Percentiles rank a stretch among this genome's conserved stretches.
These are phyloP conservation scores for Westerdykella aurantiaca DNA, from an alignment of 2,329 filamentous ascomycete genomes.

Conservation along the genomic window DNA sequence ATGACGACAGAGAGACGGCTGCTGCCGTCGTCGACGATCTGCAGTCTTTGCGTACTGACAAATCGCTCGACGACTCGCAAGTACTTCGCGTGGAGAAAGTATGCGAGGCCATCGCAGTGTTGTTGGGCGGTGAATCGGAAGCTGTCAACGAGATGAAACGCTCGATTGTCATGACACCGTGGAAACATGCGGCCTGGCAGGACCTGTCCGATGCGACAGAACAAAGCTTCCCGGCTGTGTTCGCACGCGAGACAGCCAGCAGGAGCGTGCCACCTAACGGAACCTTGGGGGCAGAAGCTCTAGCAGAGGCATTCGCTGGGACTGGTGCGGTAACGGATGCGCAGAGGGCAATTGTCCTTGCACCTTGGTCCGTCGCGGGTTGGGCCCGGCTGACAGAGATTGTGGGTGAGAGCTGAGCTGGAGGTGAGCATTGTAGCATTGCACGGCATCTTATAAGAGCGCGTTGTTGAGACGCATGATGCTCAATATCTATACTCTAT, in stretches of 20 bases:
- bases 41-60: slow-evolving; percentile 62
- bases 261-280: slow-evolving; percentile 70
- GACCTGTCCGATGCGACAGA: slow-evolving; percentile 57
- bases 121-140: slow-evolving; percentile 45
- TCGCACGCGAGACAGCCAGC: slow-evolving; percentile 74
- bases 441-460: too few relatives aligned
- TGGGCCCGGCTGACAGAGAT: slow-evolving; percentile 55
- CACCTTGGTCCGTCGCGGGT: slow-evolving; percentile 66
- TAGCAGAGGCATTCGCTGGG: slow-evolving; percentile 68
- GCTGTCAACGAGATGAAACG: slow-evolving; percentile 62
- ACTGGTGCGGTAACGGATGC: slow-evolving; percentile 67
- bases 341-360: slow-evolving; percentile 69
- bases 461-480: too few relatives aligned
- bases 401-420: slow-evolving; percentile 7
- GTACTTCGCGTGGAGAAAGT: slow-evolving; percentile 67
- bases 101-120: slow-evolving; percentile 64
- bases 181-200: slow-evolving; percentile 75
- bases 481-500: too few relatives aligned
- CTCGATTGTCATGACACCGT: slow-evolving; percentile 75
- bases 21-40: slow-evolving; percentile 78
- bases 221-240: slow-evolving; percentile 56
- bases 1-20: slow-evolving; percentile 70
- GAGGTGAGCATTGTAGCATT: background rate
- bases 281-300: slow-evolving; percentile 59
- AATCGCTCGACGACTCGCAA: slow-evolving; percentile 57